Conservation (phyloP, 371 early-diverging fungal species). For the Capniomyces stellatus region DNA sequence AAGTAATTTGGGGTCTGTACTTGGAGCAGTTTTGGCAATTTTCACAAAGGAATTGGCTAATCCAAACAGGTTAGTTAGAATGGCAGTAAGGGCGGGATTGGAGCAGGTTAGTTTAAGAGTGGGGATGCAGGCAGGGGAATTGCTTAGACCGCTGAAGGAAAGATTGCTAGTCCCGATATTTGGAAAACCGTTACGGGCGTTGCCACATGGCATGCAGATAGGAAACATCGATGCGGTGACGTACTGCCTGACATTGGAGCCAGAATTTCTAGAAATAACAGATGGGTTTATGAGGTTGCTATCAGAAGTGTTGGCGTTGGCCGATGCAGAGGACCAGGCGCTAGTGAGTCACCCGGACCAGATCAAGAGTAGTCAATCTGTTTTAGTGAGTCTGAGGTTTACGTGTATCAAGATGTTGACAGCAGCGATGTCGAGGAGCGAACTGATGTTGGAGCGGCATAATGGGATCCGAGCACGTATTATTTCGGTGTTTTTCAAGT, state of each 20-base stretch:
- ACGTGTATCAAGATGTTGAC: conserved; percentile 90
- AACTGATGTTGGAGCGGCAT: conserved; percentile 53
- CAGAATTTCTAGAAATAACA: conserved; percentile 74
- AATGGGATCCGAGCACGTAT: conserved; percentile 67
- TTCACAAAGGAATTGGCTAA: conserved; percentile 84
- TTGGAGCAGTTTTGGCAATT: conserved; percentile 36
- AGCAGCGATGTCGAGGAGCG: conserved; percentile 64
- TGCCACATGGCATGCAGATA: conserved; percentile 92
- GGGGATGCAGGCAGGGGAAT: conserved; percentile 57
- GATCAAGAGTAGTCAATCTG: conserved; percentile 53
- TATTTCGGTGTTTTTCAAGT: conserved; percentile 94
- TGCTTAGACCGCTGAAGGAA: conserved; percentile 70
- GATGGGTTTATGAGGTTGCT: conserved; percentile 81
- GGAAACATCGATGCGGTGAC: conserved; percentile 96
- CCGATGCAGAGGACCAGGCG: conserved; percentile 95
- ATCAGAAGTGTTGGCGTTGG: conserved; percentile 82
- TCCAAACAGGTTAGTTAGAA: conserved; percentile 73
- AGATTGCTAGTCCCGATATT: conserved; percentile 86
- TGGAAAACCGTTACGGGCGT: conserved; percentile 86
- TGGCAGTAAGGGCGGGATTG: conserved; percentile 68
- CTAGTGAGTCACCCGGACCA: conserved; percentile 67
- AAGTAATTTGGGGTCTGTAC: no score
- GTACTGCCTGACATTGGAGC: conserved; percentile 78
- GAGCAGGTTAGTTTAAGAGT: conserved; percentile 61
- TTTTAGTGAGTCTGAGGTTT: conserved; percentile 69